A percentile compares a stretch with the other conserved stretches of the same genome.
These are phyloP conservation scores for Excoecaria cochinchinensis DNA, from an alignment of 345 rosid species.

Conservation along the genomic window DNA sequence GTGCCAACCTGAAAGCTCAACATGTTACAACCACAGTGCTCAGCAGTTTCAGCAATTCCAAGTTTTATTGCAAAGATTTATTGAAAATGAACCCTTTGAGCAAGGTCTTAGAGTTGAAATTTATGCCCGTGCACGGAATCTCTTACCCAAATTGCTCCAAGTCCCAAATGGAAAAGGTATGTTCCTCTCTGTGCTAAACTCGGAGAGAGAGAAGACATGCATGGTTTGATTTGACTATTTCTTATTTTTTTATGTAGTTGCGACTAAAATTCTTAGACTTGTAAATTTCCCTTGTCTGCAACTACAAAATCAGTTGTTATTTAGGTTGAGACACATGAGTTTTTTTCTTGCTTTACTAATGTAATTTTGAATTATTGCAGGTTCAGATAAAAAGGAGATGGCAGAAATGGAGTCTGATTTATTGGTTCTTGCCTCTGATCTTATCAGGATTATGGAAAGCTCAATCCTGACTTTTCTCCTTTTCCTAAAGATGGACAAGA, in stretches of 20 bases:
- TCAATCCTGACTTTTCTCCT: slow-evolving; percentile 60
- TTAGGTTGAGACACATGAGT: neutral
- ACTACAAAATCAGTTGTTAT: too few relatives aligned
- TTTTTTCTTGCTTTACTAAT: neutral
- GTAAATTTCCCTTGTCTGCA: neutral
- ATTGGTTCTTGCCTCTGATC: slow-evolving; percentile 60
- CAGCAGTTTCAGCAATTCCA: slow-evolving; percentile 88
- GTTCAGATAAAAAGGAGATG: slow-evolving; percentile 49
- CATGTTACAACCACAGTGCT: slow-evolving; percentile 75
- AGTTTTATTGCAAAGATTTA: slow-evolving; percentile 82
- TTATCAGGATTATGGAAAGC: slow-evolving; percentile 60
- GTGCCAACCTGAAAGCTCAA: slow-evolving; percentile 55
- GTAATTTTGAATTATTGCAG: slow-evolving; percentile 37
- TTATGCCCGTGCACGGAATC: slow-evolving; percentile 68
- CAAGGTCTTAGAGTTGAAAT: slow-evolving; percentile 68
- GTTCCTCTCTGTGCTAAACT: neutral
- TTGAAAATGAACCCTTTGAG: slow-evolving; percentile 92
- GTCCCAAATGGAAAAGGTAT: slow-evolving; percentile 83
- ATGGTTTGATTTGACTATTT: neutral
- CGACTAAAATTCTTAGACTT: neutral
- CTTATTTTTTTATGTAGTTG: neutral
- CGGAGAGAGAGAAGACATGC: neutral
- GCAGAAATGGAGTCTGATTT: slow-evolving; percentile 55
- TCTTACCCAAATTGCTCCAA: slow-evolving; percentile 81
- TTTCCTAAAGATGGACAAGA: slow-evolving; percentile 85